Base-by-base conservation (phyloP, 1,139 yeast genomes). In the Suhomyces guaymorum region DNA sequence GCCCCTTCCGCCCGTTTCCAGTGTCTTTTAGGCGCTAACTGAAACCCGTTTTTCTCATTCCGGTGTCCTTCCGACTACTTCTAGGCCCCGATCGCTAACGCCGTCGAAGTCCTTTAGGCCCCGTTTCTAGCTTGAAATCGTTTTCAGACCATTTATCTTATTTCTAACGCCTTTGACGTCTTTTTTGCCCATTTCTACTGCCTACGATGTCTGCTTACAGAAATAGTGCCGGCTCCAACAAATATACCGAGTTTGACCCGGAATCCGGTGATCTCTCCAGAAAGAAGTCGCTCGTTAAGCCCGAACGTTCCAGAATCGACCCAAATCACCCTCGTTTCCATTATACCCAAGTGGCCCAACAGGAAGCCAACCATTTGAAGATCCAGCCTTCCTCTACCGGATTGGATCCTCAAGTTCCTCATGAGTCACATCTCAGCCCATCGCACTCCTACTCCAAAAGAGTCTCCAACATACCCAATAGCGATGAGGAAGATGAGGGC, bases 301-400 rank as follows among this genome's bases (percentile, higher is more conserved):
- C 94, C 2, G 96, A 88, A 56, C 71, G 96, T 45, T 79, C 82
- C 32, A 67, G 89, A 37, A 65, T 84, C 44, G 73, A 77, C 46
- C 80, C 77, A 10, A 74, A 73, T 41, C 86, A 85, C 54, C 94
- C 92, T 2, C 78, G 82, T 38, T 84, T 72, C 58, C 90, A 85
- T 56, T 87, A 87, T 58, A 75, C 88, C n/a, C 90, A 84, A 49
- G 82, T 83, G 16, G 83, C 92, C 7, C 78, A 81, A 39, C 86
- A 83, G 49, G 80, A 81, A 46, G 67, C 82, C 4, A 72, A 69
- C 41, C 82, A 81, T 49, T 63, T 86, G 42, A 66, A 63, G 40
- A 77, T 87, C 28, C 80, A 75, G 48, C 90, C 95, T 1, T 78
- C 89, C 1, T 59, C 82, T 3, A 82, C 92, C 2, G 95, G 95